Evolutionary conservation across 306 rosid species (phyloP), one percentile per base, ranked within the genome.

Genomic region (Cucurbita moschata): DNA sequence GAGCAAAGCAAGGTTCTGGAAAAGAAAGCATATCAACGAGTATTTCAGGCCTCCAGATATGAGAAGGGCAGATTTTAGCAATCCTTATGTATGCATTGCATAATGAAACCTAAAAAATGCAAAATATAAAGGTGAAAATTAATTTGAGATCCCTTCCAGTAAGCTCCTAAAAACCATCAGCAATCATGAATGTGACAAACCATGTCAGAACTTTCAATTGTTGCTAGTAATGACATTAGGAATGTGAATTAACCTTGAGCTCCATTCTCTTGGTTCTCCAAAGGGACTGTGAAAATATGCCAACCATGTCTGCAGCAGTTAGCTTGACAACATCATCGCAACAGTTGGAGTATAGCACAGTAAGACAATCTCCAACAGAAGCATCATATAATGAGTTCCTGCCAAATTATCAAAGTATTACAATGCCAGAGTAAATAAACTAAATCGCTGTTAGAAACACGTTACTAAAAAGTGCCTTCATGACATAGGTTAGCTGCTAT

Each of bases 31-130:
- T 77, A 61, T 77, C 77, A 76, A 89, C 43, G 67, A 94, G 97
- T 79, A 73, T 82, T 77, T 94, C 90, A 75, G 96, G 96, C 86
- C 79, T 85, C 98, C 97, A 94, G 77, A 88, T 77, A 90, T 80
- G 86, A 79, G 96, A 88, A 30, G 97, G 83, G 72, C 97, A 90
- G 72, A 79, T 83, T 83, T 84, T 83, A 76, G 86, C 88, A 81
- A 87, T 90, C 80, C 91, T 86, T 64, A 72, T 76, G 80, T 90
- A 90, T 50, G 91, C 94, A 83, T 81, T 82, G 81, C 97, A 94
- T 76, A 94, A 60, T 54, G 96, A 89, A 84, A 80, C 89, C 98
- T 94, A 86, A 63, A 81, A 81, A 78, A 58, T 50, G 57, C 40
- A 64, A 13, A 64, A 55, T 37, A 73, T 77, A 37, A 72, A 62